phyloP scores from a whole-genome alignment of 352 stramenopile genomes.

The Halophytophthora batemanensis region DNA sequence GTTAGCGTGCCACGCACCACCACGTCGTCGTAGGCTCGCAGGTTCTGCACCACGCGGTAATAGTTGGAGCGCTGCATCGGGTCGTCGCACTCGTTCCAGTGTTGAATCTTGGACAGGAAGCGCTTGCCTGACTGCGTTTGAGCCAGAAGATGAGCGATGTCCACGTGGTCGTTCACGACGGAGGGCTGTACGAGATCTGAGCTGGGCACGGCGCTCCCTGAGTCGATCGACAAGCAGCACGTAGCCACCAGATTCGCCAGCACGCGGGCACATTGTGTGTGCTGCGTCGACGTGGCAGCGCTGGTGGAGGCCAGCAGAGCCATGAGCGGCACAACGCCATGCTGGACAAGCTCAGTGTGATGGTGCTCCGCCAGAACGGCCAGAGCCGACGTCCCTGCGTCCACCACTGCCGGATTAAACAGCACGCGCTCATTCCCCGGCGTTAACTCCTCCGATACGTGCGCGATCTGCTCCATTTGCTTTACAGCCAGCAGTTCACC shows the following conservation, averaged over 20 bases:
- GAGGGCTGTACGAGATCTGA: conserved; percentile 8
- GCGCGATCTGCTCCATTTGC: conserved; percentile 72
- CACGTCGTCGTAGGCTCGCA: conserved; percentile 54
- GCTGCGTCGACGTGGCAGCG: conserved; percentile 19
- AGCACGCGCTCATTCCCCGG: conserved; percentile 71
- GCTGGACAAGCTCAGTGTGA: conserved; percentile 56
- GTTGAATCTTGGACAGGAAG: conserved; percentile 35
- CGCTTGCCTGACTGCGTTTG: conserved; percentile 39
- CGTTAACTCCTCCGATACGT: conserved; percentile 70
- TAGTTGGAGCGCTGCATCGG: conserved; percentile 76
- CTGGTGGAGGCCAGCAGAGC: conserved; percentile 46
- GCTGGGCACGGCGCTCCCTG: conserved; percentile 22
- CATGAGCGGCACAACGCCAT: conserved; percentile 60
- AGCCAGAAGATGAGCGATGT: conserved; percentile 51
- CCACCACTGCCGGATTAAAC: conserved; percentile 68
- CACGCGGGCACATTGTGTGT: conserved; percentile 67
- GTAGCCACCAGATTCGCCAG: conserved; percentile 69
- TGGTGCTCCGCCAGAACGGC: conserved; percentile 69
- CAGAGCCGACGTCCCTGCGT: conserved; percentile 61
- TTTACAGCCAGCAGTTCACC: conserved; percentile 71
- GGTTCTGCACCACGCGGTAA: conserved; percentile 67
- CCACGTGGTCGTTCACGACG: conserved; percentile 35
- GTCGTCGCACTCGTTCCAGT: conserved; percentile 44
- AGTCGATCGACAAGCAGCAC: conserved; percentile 42
- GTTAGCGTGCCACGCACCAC: conserved; percentile 25